These are phyloP conservation scores for Alternaria alternata DNA, from an alignment of 2,329 filamentous ascomycete species.

Conservation along the genomic window DNA sequence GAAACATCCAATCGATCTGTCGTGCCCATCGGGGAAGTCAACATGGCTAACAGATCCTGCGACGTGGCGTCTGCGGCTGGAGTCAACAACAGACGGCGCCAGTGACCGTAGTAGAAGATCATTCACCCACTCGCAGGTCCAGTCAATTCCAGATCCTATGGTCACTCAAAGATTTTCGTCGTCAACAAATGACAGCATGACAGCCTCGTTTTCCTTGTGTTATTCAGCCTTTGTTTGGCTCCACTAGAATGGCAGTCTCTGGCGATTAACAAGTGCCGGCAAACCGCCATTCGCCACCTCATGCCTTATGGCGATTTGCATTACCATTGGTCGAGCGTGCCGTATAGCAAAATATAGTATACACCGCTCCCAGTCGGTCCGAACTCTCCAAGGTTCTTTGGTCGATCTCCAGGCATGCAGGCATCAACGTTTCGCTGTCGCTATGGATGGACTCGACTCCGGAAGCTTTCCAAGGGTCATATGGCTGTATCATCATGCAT, in stretches of 20 bases:
- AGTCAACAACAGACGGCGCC: conserved; percentile 14
- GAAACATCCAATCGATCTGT: conserved; percentile 13
- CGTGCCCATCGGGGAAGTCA: conserved; percentile 1
- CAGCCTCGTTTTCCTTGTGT: conserved; percentile 34
- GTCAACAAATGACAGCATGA: conserved; percentile 28
- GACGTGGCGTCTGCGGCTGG: conserved; percentile 20
- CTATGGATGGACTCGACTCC: conserved; percentile 29
- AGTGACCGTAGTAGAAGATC: conserved; percentile 9
- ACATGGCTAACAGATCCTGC: conserved; percentile 22
- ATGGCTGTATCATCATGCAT: conserved; percentile 21
- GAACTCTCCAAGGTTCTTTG: conserved; percentile 2
- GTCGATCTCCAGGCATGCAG: conserved; percentile 13
- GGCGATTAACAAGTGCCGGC: conserved; percentile 4
- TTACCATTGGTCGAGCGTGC: conserved; percentile 22
- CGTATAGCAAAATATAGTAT: conserved; percentile 18
- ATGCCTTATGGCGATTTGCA: neutral
- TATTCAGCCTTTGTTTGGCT: conserved; percentile 18
- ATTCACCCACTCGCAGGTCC: conserved; percentile 20
- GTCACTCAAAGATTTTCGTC: conserved; percentile 11
- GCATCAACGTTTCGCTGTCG: conserved; percentile 28
- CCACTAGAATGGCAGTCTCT: neutral
- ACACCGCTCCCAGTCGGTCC: conserved; percentile 30
- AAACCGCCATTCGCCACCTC: conserved; percentile 14
- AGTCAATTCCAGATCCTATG: conserved; percentile 33
- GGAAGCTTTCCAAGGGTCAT: conserved; percentile 29